Evolutionary conservation across 768 basidiomycete genomes (phyloP).

Genomic region (Leccinum olivaceopallidum): DNA sequence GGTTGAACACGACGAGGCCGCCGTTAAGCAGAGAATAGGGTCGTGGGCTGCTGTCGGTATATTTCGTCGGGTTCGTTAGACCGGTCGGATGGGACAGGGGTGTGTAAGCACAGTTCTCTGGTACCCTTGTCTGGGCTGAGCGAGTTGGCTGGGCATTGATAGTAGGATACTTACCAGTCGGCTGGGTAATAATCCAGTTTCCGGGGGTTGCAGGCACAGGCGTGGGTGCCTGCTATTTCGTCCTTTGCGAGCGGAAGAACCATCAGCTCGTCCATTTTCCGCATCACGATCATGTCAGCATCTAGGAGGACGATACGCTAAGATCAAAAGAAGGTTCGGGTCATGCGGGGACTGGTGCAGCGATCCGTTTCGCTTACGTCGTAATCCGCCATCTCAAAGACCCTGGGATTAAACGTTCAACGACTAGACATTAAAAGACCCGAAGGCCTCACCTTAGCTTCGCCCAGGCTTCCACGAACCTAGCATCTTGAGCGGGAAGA

Average conservation of each 20-base stretch:
- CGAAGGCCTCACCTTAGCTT: conserved; percentile 46
- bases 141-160: not conserved
- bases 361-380: conserved; percentile 45
- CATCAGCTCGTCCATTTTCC: conserved; percentile 81
- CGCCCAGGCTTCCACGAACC: conserved; percentile 68
- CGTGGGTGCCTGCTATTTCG: conserved; percentile 87
- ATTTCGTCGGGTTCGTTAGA: conserved; percentile 43
- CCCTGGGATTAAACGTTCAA: conserved; percentile 28
- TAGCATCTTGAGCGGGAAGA: conserved; percentile 39
- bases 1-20: conserved; percentile 83
- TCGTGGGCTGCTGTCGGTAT: conserved; percentile 53
- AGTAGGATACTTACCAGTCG: conserved; percentile 63
- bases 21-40: conserved; percentile 87
- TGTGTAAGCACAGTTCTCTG: conserved; percentile 89
- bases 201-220: conserved; percentile 92
- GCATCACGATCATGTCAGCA: conserved; percentile 82
- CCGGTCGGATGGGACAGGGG: conserved; percentile 47
- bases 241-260: conserved; percentile 53
- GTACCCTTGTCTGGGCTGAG: conserved; percentile 57
- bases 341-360: not conserved
- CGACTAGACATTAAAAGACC: not conserved
- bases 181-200: conserved; percentile 81
- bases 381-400: conserved; percentile 67
- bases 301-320: conserved; percentile 83
- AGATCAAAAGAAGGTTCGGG: conserved; percentile 3